Evolutionary conservation across 2,329 filamentous ascomycete genomes (phyloP).

Genomic region (Cladobotryum mycophilum): DNA sequence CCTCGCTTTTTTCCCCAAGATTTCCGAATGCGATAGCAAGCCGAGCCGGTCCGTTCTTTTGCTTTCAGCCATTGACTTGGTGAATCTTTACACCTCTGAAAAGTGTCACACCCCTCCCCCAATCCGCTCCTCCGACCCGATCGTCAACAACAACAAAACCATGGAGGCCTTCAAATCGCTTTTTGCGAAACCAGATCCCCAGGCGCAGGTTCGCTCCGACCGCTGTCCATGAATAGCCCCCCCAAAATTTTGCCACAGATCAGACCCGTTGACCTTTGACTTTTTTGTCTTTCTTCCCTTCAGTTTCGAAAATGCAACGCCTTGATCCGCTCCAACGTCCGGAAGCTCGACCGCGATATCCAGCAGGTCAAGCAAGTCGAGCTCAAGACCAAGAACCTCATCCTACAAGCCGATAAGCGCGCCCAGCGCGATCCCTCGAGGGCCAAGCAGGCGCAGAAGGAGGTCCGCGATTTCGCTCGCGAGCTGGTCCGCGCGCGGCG

Average conservation of each 20-base stretch:
- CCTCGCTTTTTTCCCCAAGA: not conserved
- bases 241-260: too few relatives aligned
- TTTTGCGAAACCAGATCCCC: slow-evolving; percentile 87
- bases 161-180: slow-evolving; percentile 87
- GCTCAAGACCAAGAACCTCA: slow-evolving; percentile 75
- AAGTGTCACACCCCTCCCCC: too few relatives aligned
- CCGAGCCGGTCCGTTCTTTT: not conserved
- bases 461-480: slow-evolving; percentile 81
- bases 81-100: not conserved
- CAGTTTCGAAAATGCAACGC: slow-evolving; percentile 94
- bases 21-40: not conserved
- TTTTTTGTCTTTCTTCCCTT: not conserved
- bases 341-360: slow-evolving; percentile 93
- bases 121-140: not conserved
- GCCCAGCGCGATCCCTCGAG: slow-evolving; percentile 74
- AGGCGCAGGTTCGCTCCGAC: slow-evolving; percentile 66
- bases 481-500: slow-evolving; percentile 81
- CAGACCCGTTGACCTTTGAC: not conserved
- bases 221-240: too few relatives aligned
- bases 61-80: slow-evolving; percentile 2
- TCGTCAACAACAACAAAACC: slow-evolving; percentile 18
- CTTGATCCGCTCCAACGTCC: slow-evolving; percentile 81
- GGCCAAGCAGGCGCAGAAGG: slow-evolving; percentile 69
- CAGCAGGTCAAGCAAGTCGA: slow-evolving; percentile 70
- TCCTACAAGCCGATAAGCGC: slow-evolving; percentile 74